Evolutionary conservation across 257 asterid genomes (phyloP).

Genomic region (Linaria vulgaris): DNA sequence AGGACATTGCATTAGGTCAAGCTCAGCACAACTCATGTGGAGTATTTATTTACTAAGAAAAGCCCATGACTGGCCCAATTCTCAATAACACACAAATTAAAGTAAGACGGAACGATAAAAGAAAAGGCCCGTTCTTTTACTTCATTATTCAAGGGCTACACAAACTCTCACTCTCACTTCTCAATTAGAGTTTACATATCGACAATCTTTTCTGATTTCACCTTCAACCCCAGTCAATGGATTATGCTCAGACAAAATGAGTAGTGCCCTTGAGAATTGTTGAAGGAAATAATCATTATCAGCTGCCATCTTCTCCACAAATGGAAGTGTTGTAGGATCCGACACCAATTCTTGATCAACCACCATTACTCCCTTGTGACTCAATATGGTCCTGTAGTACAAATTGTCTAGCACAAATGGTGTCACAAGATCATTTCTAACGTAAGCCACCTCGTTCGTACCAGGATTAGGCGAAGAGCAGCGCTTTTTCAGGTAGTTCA

Average conservation of each 20-base stretch:
- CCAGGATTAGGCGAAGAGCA: constrained; percentile 59
- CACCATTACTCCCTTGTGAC: constrained; percentile 46
- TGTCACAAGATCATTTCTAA: constrained; percentile 58
- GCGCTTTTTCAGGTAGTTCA: constrained; percentile 59
- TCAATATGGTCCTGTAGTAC: constrained; percentile 65
- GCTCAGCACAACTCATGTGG: too few relatives aligned
- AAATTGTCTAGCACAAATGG: constrained; percentile 65
- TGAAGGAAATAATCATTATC: constrained; percentile 66
- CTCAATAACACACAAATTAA: too few relatives aligned
- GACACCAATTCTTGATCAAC: constrained; percentile 63
- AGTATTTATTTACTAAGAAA: too few relatives aligned
- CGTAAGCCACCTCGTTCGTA: constrained; percentile 50
- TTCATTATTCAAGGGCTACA: too few relatives aligned
- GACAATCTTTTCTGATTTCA: constrained; percentile 66
- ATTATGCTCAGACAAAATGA: constrained; percentile 65
- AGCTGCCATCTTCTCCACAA: constrained; percentile 68
- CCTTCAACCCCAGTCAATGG: constrained; percentile 57
- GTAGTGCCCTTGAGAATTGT: constrained; percentile 59
- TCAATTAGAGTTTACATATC: constrained; percentile 40
- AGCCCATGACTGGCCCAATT: too few relatives aligned
- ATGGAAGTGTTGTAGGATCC: constrained; percentile 55
- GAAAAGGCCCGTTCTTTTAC: too few relatives aligned
- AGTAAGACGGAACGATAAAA: too few relatives aligned
- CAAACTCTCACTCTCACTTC: too few relatives aligned
- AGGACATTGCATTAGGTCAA: too few relatives aligned